Evolutionary conservation across 2,329 filamentous ascomycete species (phyloP).

Genomic region (Fusarium paranaense): DNA sequence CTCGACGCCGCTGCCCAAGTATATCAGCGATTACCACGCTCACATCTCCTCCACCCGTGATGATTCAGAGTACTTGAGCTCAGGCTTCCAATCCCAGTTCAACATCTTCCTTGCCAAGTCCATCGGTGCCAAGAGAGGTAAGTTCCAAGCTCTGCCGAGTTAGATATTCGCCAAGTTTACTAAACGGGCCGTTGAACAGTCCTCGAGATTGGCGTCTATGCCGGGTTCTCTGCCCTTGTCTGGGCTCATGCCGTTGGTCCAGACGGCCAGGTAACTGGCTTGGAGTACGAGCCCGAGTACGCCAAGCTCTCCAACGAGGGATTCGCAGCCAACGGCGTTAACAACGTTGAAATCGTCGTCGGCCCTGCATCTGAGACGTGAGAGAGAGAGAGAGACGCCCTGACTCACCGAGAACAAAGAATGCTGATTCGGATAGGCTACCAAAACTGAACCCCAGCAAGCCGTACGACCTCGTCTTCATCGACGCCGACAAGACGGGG

Average conservation of each 20-base stretch:
- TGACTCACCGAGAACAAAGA: background rate
- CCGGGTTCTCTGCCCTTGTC: slow-evolving; percentile 61
- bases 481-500: slow-evolving; percentile 66
- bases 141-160: background rate
- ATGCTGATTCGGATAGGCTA: slow-evolving; percentile 34
- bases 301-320: slow-evolving; percentile 54
- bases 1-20: slow-evolving; percentile 56
- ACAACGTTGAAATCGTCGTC: slow-evolving; percentile 60
- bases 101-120: slow-evolving; percentile 56
- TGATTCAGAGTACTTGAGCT: slow-evolving; percentile 54
- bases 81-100: slow-evolving; percentile 55
- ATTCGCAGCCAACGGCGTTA: slow-evolving; percentile 53
- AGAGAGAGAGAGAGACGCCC: slow-evolving; percentile 31
- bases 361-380: slow-evolving; percentile 62
- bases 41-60: slow-evolving; percentile 36
- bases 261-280: slow-evolving; percentile 55
- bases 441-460: slow-evolving; percentile 44
- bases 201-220: slow-evolving; percentile 62
- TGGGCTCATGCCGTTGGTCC: slow-evolving; percentile 61
- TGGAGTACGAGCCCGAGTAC: slow-evolving; percentile 60
- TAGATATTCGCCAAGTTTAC: background rate
- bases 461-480: slow-evolving; percentile 66
- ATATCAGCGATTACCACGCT: slow-evolving; percentile 58
- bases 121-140: slow-evolving; percentile 56
- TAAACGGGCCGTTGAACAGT: slow-evolving; percentile 46